Evolutionary conservation across 148 eudicot genomes (phyloP), one percentile per base, ranked within the genome.

Genomic region (Agrostemma githago): DNA sequence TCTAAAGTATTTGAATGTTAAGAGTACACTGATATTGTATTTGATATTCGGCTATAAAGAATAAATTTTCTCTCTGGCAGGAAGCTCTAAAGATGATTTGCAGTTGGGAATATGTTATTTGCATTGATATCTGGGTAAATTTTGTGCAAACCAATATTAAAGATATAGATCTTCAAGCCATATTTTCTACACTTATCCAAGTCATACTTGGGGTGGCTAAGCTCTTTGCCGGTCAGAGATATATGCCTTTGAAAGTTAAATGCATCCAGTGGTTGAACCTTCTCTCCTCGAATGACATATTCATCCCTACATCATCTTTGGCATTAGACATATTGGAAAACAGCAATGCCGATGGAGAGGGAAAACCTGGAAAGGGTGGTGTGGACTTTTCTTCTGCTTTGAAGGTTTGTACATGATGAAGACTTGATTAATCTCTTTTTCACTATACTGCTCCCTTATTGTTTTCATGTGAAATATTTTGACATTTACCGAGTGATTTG

Each of bases 211-310:
- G 97, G 42, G 74, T 96, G 72, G 86, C 85, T 69, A 78, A 78
- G 75, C 89, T 90, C 75, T 90, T 88, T 84, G 78, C 90, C 65
- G 96, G 87, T 64, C 91, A 92, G 81, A 87, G 86, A 74, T 88
- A 90, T 80, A 73, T 92, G 74, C 97, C 99, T 73, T 70, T 96
- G 66, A 85, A 86, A 82, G 68, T 88, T 43, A 90, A 81, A 82
- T 96, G 96, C 84, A 81, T 92, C 72, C 89, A 88, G 39, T 96
- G 97, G 99, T 79, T 96, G 79, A 92, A 86, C 82, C 77, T 53
- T 68, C 92, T 96, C 54, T 88, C 97, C 41, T 86, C 96, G 37
- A 88, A 88, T 82, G 92, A 86, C 51, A 68, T 82, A 66, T 96
- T 96, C 81, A 83, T 92, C 74, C 97, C 97, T 20, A 76, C 88